Conservation (phyloP, 768 basidiomycete species). For the Vararia minispora region DNA sequence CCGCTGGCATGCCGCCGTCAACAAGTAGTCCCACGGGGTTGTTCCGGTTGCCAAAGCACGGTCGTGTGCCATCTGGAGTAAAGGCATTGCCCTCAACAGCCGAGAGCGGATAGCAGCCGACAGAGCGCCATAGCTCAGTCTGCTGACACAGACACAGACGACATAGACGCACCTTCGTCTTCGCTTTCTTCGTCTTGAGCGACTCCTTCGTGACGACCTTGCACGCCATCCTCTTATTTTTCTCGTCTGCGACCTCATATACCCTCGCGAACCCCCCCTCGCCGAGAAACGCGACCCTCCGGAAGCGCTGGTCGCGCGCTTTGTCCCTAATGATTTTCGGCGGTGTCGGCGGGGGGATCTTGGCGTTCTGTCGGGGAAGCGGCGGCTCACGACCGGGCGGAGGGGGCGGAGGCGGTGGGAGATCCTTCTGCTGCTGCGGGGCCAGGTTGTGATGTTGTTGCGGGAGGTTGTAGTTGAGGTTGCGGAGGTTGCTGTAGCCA, state of each 20-base stretch:
- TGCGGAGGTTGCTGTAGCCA: constrained; percentile 6
- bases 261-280: constrained; percentile 98
- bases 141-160: too few relatives aligned
- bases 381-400: constrained; percentile 64
- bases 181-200: constrained; percentile 91
- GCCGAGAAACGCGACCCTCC: constrained; percentile 75
- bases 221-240: constrained; percentile 63
- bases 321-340: constrained; percentile 67
- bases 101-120: too few relatives aligned
- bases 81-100: too few relatives aligned
- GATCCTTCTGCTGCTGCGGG: too few relatives aligned
- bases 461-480: background rate
- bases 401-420: too few relatives aligned
- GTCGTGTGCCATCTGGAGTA: too few relatives aligned
- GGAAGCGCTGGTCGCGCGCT: constrained; percentile 42
- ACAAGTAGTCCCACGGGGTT: too few relatives aligned
- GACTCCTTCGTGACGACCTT: constrained; percentile 93
- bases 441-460: constrained; percentile 5
- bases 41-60: too few relatives aligned
- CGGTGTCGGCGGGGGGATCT: constrained; percentile 72
- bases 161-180: constrained; percentile 75
- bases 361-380: constrained; percentile 71
- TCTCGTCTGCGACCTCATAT: constrained; percentile 78
- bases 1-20: too few relatives aligned
- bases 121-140: too few relatives aligned